phyloP scores from a whole-genome alignment of 2,329 filamentous ascomycete species.

The Polychaeton citri region DNA sequence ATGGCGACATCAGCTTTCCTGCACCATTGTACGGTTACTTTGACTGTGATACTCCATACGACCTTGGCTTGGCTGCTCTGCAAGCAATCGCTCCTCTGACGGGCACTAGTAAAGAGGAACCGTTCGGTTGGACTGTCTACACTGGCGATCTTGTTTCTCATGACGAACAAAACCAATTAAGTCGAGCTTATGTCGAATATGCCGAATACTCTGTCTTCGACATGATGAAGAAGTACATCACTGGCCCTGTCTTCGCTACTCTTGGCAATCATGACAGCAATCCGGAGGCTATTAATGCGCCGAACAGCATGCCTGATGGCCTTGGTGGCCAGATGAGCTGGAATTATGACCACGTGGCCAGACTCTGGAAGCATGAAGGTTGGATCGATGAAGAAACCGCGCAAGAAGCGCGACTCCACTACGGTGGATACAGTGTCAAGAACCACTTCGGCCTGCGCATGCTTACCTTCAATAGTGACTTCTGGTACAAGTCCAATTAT shows the following conservation, averaged over 20 bases:
- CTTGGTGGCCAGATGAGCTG: conserved; percentile 43
- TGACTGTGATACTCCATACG: conserved; percentile 46
- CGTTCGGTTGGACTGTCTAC: conserved; percentile 42
- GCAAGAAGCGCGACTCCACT: conserved; percentile 37
- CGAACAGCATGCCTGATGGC: conserved; percentile 38
- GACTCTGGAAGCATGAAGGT: conserved; percentile 42
- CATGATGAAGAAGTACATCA: conserved; percentile 44
- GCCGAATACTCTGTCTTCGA: conserved; percentile 39
- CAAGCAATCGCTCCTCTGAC: conserved; percentile 44
- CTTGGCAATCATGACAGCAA: conserved; percentile 46
- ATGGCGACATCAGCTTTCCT: conserved; percentile 27
- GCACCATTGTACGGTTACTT: conserved; percentile 43
- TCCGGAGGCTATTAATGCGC: conserved; percentile 40
- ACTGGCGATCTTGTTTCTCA: conserved; percentile 46
- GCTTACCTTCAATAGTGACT: conserved; percentile 41
- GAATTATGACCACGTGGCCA: conserved; percentile 45
- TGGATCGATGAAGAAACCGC: conserved; percentile 38
- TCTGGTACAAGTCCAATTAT: conserved; percentile 32
- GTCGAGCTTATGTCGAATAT: conserved; percentile 40
- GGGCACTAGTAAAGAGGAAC: conserved; percentile 34
- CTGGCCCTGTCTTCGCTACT: conserved; percentile 42
- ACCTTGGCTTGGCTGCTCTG: conserved; percentile 41
- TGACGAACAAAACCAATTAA: conserved; percentile 39
- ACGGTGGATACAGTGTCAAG: conserved; percentile 42
- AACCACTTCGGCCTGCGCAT: conserved; percentile 40